Evolutionary conservation across 2,329 filamentous ascomycete species (phyloP), one percentile per base, ranked within the genome.

Genomic region (Aspergillus nomiae): DNA sequence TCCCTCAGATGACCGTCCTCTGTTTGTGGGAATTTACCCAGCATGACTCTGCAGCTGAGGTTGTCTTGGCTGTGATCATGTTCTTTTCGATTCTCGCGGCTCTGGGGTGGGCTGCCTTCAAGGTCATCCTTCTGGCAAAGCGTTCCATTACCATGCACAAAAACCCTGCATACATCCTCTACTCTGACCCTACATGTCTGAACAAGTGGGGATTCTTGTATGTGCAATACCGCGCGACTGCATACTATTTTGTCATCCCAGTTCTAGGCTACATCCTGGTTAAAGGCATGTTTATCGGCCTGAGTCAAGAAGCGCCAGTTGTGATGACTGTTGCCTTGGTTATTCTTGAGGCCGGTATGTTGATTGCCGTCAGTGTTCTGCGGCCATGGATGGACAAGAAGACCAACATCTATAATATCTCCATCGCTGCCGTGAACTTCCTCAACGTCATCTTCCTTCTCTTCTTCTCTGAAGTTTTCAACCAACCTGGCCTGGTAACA

Each of bases 181-280:
- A 96, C 82, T 97, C 94, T 2, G 94, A 98, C 73, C 93, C 94
- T n/a, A 87, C 92, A 66, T 90, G 91, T 59, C 86, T 98, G 67
- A 97, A 97, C 86, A 96, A 97, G 81, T 97, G 94, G 94, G 94
- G 94, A 26, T 97, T 97, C 83, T 87, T 98, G 68, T 98, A 98
- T 76, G 92, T 98, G 46, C 94, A 97, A 78, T 97, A 96, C 85
- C 91, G 94, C 73, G 94, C 94, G 45, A 94, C 93, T 2, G 92
- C 93, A 45, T 97, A 97, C 85, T 97, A 96, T 83, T 97, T 94
- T 78, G 92, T 97, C 71, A 86, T 96, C 41, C 92, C 92, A 0
- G 81, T 90, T 59, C 83, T 98, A 61, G 79, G 81, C 59, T 96
- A 97, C 78, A 88, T 90, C 43, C 76, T 97, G n/a, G 72, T 96